Conservation (phyloP, 1,139 yeast genomes). For the Pichia sp. region DNA sequence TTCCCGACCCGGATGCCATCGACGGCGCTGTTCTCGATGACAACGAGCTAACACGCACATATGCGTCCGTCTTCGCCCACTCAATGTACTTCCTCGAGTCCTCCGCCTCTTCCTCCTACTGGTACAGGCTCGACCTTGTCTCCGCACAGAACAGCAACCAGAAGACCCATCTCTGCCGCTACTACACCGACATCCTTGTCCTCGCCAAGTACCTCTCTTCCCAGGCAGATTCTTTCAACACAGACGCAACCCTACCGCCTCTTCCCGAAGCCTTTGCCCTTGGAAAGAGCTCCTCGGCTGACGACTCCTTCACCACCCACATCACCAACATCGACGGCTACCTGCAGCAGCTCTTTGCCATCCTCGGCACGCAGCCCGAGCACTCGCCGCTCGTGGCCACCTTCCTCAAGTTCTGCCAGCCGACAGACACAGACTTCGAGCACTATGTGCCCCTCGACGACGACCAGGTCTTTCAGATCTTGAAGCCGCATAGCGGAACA, state of each 20-base stretch:
- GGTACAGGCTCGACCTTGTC: slow-evolving; percentile 51
- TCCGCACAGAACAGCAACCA: slow-evolving; percentile 36
- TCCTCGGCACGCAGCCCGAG: not conserved
- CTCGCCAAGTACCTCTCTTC: slow-evolving; percentile 34
- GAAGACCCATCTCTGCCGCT: slow-evolving; percentile 47
- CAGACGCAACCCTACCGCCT: slow-evolving; percentile 22
- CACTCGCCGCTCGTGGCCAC: slow-evolving; percentile 1
- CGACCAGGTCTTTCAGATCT: slow-evolving; percentile 16
- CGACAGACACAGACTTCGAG: slow-evolving; percentile 15
- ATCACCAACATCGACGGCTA: slow-evolving; percentile 32
- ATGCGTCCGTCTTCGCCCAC: slow-evolving; percentile 48
- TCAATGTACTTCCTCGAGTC: slow-evolving; percentile 50
- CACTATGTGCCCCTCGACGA: slow-evolving; percentile 17
- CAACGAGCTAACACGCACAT: not conserved
- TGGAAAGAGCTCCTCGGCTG: slow-evolving; percentile 27
- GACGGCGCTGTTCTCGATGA: not conserved
- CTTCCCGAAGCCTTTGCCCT: slow-evolving; percentile 32
- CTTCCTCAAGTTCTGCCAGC: slow-evolving; percentile 13
- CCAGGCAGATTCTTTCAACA: not conserved
- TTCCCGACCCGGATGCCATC: too few relatives aligned
- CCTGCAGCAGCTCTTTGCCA: slow-evolving; percentile 18
- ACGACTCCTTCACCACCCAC: slow-evolving; percentile 25
- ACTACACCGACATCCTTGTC: slow-evolving; percentile 59
- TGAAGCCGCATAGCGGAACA: slow-evolving; percentile 10
- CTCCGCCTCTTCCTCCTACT: slow-evolving; percentile 47